A percentile compares a stretch with the other conserved stretches of the same genome.
Evolutionary conservation across 2,329 filamentous ascomycete species (phyloP).

Genomic region (Aspergillus terreus): DNA sequence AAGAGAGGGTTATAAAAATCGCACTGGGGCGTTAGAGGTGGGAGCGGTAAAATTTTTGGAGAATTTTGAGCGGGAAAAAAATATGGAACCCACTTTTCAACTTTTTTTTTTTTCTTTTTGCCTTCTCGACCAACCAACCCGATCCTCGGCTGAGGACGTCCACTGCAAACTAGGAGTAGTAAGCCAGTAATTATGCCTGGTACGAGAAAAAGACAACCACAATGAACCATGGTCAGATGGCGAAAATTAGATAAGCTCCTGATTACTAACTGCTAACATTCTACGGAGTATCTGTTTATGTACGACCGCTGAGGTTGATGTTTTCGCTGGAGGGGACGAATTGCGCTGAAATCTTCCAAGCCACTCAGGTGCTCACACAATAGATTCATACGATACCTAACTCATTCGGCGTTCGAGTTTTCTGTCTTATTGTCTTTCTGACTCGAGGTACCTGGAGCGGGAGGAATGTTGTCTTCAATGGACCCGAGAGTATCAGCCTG

Average conservation of each 20-base stretch:
- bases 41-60: conserved; percentile 18
- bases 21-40: conserved; percentile 17
- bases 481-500: too few relatives aligned
- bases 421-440: too few relatives aligned
- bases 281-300: background rate
- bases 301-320: too few relatives aligned
- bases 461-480: too few relatives aligned
- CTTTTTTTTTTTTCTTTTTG: conserved; percentile 11
- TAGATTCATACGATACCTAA: background rate
- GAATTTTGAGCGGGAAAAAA: conserved; percentile 17
- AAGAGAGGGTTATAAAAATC: conserved; percentile 14
- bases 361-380: background rate
- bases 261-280: too few relatives aligned
- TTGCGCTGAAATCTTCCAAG: background rate
- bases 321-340: too few relatives aligned
- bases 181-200: background rate
- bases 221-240: conserved; percentile 6
- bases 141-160: conserved; percentile 10
- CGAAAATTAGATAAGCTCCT: conserved; percentile 14
- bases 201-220: background rate
- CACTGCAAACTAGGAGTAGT: background rate
- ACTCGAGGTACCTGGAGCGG: too few relatives aligned
- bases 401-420: too few relatives aligned
- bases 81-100: conserved; percentile 16
- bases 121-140: conserved; percentile 3